Evolutionary conservation across 169 alveolate species (phyloP).

Genomic region (Neospora caninum): DNA sequence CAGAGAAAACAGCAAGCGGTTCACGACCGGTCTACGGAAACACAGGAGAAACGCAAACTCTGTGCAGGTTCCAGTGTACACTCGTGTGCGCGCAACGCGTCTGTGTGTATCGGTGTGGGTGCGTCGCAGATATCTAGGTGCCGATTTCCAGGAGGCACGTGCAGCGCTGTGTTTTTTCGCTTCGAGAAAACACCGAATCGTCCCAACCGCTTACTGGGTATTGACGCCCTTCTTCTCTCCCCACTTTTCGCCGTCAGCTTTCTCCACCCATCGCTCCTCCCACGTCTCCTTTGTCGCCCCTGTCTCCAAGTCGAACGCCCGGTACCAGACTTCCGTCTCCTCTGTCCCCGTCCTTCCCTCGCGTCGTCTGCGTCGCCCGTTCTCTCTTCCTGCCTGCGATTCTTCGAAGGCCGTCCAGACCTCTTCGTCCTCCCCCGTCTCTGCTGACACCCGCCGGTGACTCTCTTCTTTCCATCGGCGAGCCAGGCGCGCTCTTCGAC

Average conservation of each 20-base stretch:
- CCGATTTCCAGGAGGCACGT: too few relatives aligned
- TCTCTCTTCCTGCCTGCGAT: slow-evolving; percentile 19
- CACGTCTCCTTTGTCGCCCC: neutral
- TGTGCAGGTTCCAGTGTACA: too few relatives aligned
- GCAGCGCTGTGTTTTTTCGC: too few relatives aligned
- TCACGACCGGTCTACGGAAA: too few relatives aligned
- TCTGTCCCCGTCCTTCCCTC: slow-evolving; percentile 12
- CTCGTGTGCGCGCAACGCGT: too few relatives aligned
- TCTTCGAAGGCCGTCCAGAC: slow-evolving; percentile 26
- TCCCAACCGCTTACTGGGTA: neutral
- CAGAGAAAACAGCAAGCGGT: too few relatives aligned
- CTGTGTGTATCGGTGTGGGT: too few relatives aligned
- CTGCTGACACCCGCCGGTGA: neutral
- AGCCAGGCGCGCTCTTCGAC: neutral
- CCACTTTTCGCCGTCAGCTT: slow-evolving; percentile 25
- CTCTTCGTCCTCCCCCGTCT: neutral
- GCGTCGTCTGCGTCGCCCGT: slow-evolving; percentile 13
- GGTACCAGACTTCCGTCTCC: slow-evolving; percentile 21
- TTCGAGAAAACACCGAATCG: too few relatives aligned
- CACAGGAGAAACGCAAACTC: too few relatives aligned
- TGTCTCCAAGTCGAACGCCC: neutral
- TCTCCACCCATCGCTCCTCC: slow-evolving; percentile 11
- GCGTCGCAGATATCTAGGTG: too few relatives aligned
- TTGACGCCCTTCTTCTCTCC: slow-evolving; percentile 37
- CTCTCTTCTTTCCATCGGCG: slow-evolving; percentile 37